Percentiles rank a stretch among this genome's conserved stretches.
Conservation (phyloP, 169 alveolate genomes). For the Plasmodium ovale region DNA sequence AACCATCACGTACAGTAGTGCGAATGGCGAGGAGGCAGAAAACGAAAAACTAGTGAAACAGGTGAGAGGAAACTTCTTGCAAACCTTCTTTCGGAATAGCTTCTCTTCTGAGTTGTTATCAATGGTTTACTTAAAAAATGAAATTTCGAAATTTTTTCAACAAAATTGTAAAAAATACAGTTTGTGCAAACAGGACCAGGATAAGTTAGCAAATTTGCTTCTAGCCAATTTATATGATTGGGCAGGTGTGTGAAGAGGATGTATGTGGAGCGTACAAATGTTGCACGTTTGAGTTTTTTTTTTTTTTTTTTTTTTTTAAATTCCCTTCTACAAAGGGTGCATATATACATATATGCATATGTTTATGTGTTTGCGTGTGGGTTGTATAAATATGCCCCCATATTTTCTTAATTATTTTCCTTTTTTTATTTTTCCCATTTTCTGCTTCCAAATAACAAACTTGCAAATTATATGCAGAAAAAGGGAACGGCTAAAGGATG, state of each 20-base stretch:
- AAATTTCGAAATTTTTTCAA: conserved; percentile 6
- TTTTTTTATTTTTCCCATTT: no score
- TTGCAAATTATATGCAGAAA: no score
- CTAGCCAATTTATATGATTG: not conserved
- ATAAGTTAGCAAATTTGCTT: conserved; percentile 4
- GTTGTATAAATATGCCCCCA: no score
- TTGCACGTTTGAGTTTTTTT: no score
- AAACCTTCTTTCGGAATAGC: conserved; percentile 17
- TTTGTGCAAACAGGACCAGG: not conserved
- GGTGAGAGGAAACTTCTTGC: conserved; percentile 1
- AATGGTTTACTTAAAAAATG: conserved; percentile 25
- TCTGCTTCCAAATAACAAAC: no score
- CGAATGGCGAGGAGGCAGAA: not conserved
- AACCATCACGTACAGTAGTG: not conserved
- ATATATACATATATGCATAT: no score
- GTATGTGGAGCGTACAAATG: no score
- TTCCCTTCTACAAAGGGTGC: no score
- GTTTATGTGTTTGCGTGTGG: no score
- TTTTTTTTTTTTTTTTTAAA: no score
- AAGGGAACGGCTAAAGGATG: no score
- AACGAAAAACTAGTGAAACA: not conserved
- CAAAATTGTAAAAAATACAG: not conserved
- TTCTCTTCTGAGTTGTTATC: not conserved
- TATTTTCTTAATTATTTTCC: no score
- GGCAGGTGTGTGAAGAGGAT: not conserved